phyloP scores from a whole-genome alignment of 2,329 filamentous ascomycete genomes.

The Diaporthe sp. region DNA sequence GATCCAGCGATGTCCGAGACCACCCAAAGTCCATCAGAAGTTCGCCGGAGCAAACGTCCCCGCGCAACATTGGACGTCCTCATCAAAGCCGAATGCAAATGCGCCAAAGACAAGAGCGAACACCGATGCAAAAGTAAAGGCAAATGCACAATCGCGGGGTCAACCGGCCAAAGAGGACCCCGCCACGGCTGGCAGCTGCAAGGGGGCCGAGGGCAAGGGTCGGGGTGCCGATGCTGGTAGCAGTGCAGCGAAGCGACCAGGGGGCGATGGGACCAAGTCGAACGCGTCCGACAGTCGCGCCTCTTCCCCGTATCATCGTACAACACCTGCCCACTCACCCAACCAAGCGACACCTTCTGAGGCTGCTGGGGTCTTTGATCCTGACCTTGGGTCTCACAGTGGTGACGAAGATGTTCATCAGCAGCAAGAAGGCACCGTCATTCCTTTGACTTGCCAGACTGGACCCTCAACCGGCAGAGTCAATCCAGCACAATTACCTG shows the following conservation, averaged over 20 bases:
- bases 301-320: background rate
- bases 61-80: background rate
- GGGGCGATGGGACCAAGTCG: background rate
- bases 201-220: conserved; percentile 26
- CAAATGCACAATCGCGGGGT: conserved; percentile 18
- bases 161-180: conserved; percentile 20
- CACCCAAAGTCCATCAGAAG: conserved; percentile 35
- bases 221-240: background rate
- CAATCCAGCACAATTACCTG: conserved; percentile 13
- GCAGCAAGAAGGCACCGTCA: background rate
- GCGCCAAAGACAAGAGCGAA: background rate
- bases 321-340: conserved; percentile 1
- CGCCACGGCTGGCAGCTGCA: conserved; percentile 24
- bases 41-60: background rate
- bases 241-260: conserved; percentile 12
- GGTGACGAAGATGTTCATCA: background rate
- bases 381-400: background rate
- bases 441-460: background rate
- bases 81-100: background rate
- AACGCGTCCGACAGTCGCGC: conserved; percentile 39
- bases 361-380: background rate
- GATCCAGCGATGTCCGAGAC: conserved; percentile 15
- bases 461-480: background rate
- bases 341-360: background rate
- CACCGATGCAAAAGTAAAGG: background rate